These are phyloP conservation scores for Pseudogymnoascus destructans DNA, from an alignment of 2,329 filamentous ascomycete species.

Conservation along the genomic window DNA sequence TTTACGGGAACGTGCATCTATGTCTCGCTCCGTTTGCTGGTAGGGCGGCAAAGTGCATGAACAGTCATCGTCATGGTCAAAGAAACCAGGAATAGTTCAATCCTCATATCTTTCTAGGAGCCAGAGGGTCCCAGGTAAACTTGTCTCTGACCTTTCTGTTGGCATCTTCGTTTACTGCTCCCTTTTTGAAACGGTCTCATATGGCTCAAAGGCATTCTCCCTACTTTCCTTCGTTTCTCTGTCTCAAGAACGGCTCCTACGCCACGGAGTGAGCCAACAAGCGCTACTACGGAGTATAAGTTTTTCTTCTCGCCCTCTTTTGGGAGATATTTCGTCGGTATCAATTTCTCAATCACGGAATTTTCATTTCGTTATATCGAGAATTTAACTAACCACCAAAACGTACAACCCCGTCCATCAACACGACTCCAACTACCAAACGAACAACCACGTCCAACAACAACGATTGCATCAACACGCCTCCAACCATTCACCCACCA, in stretches of 20 bases:
- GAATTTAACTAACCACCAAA: background rate
- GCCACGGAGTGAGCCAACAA: background rate
- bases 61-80: background rate
- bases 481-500: background rate
- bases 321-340: background rate
- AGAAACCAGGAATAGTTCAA: background rate
- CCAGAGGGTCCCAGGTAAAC: background rate
- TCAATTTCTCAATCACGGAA: background rate
- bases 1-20: background rate
- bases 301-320: background rate
- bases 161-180: background rate
- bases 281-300: background rate
- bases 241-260: background rate
- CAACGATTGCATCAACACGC: background rate
- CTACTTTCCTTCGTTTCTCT: background rate
- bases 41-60: background rate
- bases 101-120: background rate
- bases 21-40: slow-evolving; percentile 1
- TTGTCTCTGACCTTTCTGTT: background rate
- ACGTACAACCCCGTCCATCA: background rate
- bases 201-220: slow-evolving; percentile 2
- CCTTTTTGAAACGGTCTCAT: background rate
- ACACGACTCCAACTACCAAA: background rate
- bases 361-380: background rate
- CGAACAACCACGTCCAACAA: background rate